Conservation (phyloP, 2,329 filamentous ascomycete genomes). For the Aspergillus ochraceus region DNA sequence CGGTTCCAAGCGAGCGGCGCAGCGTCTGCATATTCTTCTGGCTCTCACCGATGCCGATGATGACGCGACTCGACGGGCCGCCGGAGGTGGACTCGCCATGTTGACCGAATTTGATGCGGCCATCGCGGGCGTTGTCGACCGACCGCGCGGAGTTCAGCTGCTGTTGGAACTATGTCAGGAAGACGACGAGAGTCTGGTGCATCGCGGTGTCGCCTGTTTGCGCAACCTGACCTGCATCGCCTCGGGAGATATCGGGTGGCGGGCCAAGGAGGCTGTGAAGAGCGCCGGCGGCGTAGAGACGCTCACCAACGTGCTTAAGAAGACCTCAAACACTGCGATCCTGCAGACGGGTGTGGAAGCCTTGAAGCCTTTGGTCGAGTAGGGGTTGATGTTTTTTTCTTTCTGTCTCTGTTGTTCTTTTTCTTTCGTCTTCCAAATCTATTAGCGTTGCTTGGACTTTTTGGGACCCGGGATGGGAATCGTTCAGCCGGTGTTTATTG, state of each 20-base stretch:
- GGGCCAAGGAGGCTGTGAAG: conserved; percentile 61
- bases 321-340: conserved; percentile 67
- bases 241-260: conserved; percentile 64
- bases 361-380: conserved; percentile 65
- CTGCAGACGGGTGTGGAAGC: conserved; percentile 70
- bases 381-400: conserved; percentile 4
- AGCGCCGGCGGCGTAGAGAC: conserved; percentile 64
- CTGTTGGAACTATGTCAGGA: conserved; percentile 79
- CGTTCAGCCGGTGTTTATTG: conserved; percentile 2
- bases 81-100: conserved; percentile 84
- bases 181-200: conserved; percentile 52
- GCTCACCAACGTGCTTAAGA: conserved; percentile 69
- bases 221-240: conserved; percentile 67
- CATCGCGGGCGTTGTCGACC: conserved; percentile 67
- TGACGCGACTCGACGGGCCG: conserved; percentile 72
- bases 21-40: conserved; percentile 78
- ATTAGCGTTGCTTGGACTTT: conserved; percentile 6
- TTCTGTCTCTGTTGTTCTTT: conserved; percentile 7
- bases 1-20: conserved; percentile 64
- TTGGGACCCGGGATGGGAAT: neutral
- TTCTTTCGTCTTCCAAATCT: conserved; percentile 2
- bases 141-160: conserved; percentile 71
- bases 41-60: conserved; percentile 88
- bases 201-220: conserved; percentile 73
- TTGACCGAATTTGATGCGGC: conserved; percentile 76